Evolutionary conservation across 495 filamentous ascomycete species (phyloP), one percentile per base, ranked within the genome.

Genomic region (Aspergillus cavernicola): DNA sequence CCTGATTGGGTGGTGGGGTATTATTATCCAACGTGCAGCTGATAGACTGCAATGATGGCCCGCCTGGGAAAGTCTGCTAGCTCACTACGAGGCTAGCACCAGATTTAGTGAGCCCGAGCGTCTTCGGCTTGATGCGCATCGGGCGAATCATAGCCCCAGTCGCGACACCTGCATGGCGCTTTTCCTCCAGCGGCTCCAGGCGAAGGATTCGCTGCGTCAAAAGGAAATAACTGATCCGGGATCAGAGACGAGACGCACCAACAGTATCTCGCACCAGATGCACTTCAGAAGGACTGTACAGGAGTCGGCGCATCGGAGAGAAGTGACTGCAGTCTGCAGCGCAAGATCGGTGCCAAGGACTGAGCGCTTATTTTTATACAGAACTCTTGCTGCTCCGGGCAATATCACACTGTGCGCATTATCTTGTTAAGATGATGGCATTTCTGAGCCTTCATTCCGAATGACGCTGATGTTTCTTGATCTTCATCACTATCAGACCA

Each of bases 91-190:
- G 31, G 18, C 18, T 47, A 47, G 44, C 31, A 19, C 15, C 44
- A 29, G 22, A 18, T n/a, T 43, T 24, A 43, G 22, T 43, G 41
- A 43, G 28, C 43, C 43, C 43, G 44, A 13, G 44, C 31, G 41
- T 54, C 40, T 50, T 50, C 55, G 52, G 55, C 47, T 57, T 40
- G 39, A 60, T 47, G 46, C 45, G 12, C 42, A 32, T 50, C 35
- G 53, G 38, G 40, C 61, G 46, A 64, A 64, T 64, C 58, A 60
- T 41, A 47, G 41, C 7, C 3, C 29, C 16, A 16, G 37, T 47
- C 43, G 19, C 43, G 53, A 36, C 57, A 54, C 54, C 55, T 61
- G 58, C 61, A 64, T 53, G 45, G 37, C 58, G 55, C 58, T 59
- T 64, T 55, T 53, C 55, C 35, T 53, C 24, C 42, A 53, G 44